Base-by-base conservation (phyloP, 192 early-diverging fungal species). In the Rhizoclosmatium globosum region DNA sequence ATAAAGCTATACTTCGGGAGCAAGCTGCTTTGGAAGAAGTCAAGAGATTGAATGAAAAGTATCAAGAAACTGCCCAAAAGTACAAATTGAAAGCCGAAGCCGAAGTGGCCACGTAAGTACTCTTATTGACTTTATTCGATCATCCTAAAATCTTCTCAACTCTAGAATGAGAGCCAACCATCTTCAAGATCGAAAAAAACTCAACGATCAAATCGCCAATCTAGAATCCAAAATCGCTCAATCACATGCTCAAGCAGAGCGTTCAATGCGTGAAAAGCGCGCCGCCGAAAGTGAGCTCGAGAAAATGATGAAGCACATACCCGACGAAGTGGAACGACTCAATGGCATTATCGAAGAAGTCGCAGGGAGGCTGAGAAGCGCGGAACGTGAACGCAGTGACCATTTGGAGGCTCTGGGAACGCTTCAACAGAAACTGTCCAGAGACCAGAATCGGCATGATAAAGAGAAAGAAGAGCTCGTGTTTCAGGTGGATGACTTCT, bases 231-330 rank as follows among this genome's bases (percentile, higher is more conserved):
- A 46, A 31, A 58, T 71, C 13, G 41, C 81, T 19, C 71, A 75
- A 17, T 21, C 84, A 4, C 77, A 84, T 78, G 83, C 77, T 15
- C 76, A 80, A 75, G 44, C 59, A 59, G 87, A 89, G 21, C 78
- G 87, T 38, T 82, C 87, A 21, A 85, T 89, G 66, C 62, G 87
- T 23, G 87, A 89, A 77, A 89, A 89, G 47, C 61, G 87, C 2
- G 71, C 85, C 31, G 85, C 84, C 15, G 87, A 89, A 67, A 76
- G 58, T 77, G 87, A 89, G 67, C 73, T 86, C 15, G 82, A 86
- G 62, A 89, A 87, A 71, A 31, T 84, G 19, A 82, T 81, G 15
- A 69, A 78, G 43, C 84, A 85, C 47, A 71, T 89, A 15, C 87
- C 87, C 38, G 77, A 75, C 21, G 87, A 89, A 74, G 65, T 80